Evolutionary conservation across 2,329 filamentous ascomycete species (phyloP).

Genomic region (Exophiala spinifera): DNA sequence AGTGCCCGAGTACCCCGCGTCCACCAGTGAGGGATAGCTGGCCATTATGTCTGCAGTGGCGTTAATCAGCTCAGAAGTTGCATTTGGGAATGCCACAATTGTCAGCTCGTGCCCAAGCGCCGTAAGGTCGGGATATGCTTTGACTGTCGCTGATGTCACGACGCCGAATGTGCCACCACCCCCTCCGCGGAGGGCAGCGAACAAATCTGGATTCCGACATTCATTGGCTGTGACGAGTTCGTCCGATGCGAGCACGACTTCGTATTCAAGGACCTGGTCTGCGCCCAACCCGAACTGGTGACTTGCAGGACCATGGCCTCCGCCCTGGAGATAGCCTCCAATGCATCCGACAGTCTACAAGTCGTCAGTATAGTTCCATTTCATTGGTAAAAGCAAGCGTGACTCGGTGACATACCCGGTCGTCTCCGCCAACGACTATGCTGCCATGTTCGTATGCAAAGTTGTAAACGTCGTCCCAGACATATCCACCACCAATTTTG

Average conservation of each 20-base stretch:
- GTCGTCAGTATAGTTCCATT: no score
- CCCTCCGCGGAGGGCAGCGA: constrained; percentile 52
- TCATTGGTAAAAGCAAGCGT: no score
- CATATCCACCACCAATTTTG: constrained; percentile 36
- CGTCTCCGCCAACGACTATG: constrained; percentile 34
- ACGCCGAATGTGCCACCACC: constrained; percentile 51
- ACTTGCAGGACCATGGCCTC: constrained; percentile 32
- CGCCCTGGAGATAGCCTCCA: constrained; percentile 33
- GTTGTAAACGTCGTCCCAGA: constrained; percentile 33
- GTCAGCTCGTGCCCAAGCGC: no score
- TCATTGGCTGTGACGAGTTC: constrained; percentile 19
- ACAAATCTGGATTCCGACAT: constrained; percentile 38
- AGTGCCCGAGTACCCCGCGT: no score
- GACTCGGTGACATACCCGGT: no score
- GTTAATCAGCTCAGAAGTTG: no score
- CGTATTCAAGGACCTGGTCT: constrained; percentile 31
- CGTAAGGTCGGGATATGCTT: no score
- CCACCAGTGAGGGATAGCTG: no score
- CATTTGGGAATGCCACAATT: no score
- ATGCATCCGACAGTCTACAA: constrained; percentile 23
- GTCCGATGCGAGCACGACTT: constrained; percentile 30
- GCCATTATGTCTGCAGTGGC: no score
- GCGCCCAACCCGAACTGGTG: constrained; percentile 30
- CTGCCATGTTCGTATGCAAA: constrained; percentile 30
- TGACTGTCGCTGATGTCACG: no score